phyloP scores from a whole-genome alignment of 192 early-diverging fungal genomes.

The Linnemannia elongata region DNA sequence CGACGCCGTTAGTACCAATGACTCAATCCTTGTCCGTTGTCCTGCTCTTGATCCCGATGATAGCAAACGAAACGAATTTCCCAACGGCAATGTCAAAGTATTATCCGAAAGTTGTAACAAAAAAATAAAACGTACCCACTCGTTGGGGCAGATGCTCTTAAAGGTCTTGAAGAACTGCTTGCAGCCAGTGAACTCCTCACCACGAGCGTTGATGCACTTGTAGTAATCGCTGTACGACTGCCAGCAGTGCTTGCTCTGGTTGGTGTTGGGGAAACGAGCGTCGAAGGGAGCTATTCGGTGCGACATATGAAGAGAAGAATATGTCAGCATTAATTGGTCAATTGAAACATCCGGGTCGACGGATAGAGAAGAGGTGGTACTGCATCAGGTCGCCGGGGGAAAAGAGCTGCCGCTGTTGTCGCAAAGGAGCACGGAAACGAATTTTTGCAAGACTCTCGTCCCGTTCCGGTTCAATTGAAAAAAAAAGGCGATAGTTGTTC shows the following conservation, averaged over 20 bases:
- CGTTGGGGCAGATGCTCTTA: conserved; percentile 89
- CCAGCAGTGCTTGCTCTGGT: conserved; percentile 99
- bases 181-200: conserved; percentile 96
- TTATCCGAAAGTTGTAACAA: neutral
- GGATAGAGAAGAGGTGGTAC: neutral
- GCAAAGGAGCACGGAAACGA: neutral
- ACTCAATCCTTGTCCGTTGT: neutral
- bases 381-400: neutral
- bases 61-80: neutral
- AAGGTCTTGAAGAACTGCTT: conserved; percentile 90
- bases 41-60: neutral
- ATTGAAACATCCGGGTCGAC: neutral
- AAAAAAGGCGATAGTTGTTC: neutral
- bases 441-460: neutral
- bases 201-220: conserved; percentile 93
- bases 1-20: neutral
- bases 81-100: neutral
- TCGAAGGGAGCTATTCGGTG: conserved; percentile 64
- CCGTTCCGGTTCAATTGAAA: neutral
- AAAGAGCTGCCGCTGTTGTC: neutral
- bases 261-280: conserved; percentile 96
- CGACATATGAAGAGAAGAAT: neutral
- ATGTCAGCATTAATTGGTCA: neutral
- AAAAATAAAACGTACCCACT: conserved; percentile 80
- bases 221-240: conserved; percentile 98